A percentile compares a stretch with the other conserved stretches of the same genome.
Evolutionary conservation across 495 filamentous ascomycete species (phyloP).

Genomic region (Podospora pseudopauciseta): DNA sequence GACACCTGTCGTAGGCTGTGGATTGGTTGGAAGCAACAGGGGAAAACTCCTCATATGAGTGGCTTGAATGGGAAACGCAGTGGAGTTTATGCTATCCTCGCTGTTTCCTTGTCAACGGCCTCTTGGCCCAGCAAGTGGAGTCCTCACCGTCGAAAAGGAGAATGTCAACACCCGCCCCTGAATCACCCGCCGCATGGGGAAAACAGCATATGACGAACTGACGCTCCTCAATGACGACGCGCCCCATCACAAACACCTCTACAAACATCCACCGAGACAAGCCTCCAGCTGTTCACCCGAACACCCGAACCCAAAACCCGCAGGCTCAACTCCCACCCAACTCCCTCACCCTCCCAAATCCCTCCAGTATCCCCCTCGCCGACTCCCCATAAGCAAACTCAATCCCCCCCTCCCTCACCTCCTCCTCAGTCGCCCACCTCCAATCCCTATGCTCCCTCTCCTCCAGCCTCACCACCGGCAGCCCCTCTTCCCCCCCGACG

Average conservation of each 20-base stretch:
- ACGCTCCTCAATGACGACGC: too few species aligned
- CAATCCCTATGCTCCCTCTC: constrained; percentile 37
- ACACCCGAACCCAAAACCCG: background rate
- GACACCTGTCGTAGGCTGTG: background rate
- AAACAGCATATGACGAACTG: background rate
- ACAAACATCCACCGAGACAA: too few species aligned
- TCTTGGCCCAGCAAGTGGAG: background rate
- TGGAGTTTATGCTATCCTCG: background rate
- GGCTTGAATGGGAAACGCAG: background rate
- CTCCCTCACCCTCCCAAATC: constrained; percentile 18
- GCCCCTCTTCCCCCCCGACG: constrained; percentile 13
- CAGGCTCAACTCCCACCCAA: background rate
- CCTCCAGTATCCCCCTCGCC: constrained; percentile 23
- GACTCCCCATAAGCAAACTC: constrained; percentile 32
- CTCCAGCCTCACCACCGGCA: constrained; percentile 29
- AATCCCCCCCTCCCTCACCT: constrained; percentile 30
- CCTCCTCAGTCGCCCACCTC: constrained; percentile 37
- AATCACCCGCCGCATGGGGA: background rate
- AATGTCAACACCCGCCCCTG: background rate
- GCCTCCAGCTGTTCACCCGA: background rate
- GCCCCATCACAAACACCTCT: too few species aligned
- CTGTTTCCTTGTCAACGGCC: background rate
- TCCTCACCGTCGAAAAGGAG: background rate
- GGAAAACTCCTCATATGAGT: background rate
- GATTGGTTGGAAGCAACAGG: background rate